Base-by-base conservation (phyloP, 1,284 basidiomycete genomes). In the Leccinum fuscescens region DNA sequence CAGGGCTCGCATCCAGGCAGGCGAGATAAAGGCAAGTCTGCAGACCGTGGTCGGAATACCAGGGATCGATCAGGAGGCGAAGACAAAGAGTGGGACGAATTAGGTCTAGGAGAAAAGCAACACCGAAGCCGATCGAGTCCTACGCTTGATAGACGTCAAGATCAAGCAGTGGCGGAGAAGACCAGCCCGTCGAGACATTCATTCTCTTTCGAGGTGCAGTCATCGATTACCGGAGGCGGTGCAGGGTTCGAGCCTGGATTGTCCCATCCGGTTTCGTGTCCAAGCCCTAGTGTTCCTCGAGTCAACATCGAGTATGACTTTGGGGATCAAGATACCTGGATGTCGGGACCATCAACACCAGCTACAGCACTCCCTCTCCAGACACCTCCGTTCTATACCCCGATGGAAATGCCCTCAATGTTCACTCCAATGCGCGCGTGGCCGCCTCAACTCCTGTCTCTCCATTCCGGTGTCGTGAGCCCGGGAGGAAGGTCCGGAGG, bases 351-450 rank as follows among this genome's bases (percentile, higher is more conserved):
- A 37, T 42, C 61, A 27, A 72, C 70, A 4, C 69, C 72, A 53
- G 63, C 39, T 14, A 70, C 70, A 12, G 66, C 64, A 12, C 33
- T 68, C 49, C 70, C 69, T 31, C 54, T 72, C 14, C 12, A 37
- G n/a, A 67, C 66, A 14, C 65, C 71, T 39, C 71, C 69, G 2
- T 70, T 73, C 55, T 74, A 71, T 55, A 72, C 70, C 4, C 72
- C 69, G 4, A 72, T 71, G 69, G 72, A 73, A n/a, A 56, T 61
- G 48, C 61, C 62, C 0, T 66, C 62, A 7, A 53, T n/a, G 17
- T 35, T 39, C 14, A 66, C 59, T 1, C 67, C 70, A 24, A 58
- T 68, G 60, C 58, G 35, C 22, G 48, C 17, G 48, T 56, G 54
- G 22, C 62, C 63, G 0, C 59, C 62, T 55, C 62, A 57, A 4